Evolutionary conservation across 2,329 filamentous ascomycete genomes (phyloP), one percentile per base, ranked within the genome.

Genomic region (Aspergillus sp.): DNA sequence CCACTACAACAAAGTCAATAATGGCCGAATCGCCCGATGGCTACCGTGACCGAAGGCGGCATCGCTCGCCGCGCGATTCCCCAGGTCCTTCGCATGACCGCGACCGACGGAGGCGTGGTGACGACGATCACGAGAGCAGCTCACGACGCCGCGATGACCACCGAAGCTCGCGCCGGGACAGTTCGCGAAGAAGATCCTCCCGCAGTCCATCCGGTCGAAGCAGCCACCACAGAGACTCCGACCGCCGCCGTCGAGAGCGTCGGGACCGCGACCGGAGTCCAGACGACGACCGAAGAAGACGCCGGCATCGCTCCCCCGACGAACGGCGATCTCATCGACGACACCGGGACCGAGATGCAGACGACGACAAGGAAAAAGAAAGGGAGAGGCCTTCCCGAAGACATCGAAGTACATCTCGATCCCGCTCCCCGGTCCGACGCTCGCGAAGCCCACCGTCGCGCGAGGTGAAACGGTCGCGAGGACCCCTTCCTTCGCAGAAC

Each of bases 401-500:
- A 54, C 61, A 63, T 29, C 66, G 70, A 53, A 69, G 64, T 45
- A 59, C 58, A 45, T 70, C 66, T 18, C 69, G 68, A 12, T 71
- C 72, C 20, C 66, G 67, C 24, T 75, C 74, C 14, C 70, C 68
- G 10, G 54, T 62, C 11, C 63, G 65, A 58, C 65, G 54, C 58
- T 67, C 69, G 20, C 69, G 65, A 22, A 75, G 68, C 39, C 63
- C 67, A 18, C 69, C 67, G 9, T 65, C 71, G 32, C 67, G 55
- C 39, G 63, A 68, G 7, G 49, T 71, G 6, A 69, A 72, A 56
- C 77, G 77, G 45, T 73, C 75, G 3, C 64, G 62, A 55, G 72
- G 68, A 12, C 78, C 80, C 3, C 75, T 82, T 14, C 79, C 78
- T 32, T 80, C 80, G 3, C 80, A 82, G 60, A 65, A 73, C 55